These are phyloP conservation scores for Fusarium sp. DNA, from an alignment of 2,329 filamentous ascomycete genomes.

Conservation along the genomic window DNA sequence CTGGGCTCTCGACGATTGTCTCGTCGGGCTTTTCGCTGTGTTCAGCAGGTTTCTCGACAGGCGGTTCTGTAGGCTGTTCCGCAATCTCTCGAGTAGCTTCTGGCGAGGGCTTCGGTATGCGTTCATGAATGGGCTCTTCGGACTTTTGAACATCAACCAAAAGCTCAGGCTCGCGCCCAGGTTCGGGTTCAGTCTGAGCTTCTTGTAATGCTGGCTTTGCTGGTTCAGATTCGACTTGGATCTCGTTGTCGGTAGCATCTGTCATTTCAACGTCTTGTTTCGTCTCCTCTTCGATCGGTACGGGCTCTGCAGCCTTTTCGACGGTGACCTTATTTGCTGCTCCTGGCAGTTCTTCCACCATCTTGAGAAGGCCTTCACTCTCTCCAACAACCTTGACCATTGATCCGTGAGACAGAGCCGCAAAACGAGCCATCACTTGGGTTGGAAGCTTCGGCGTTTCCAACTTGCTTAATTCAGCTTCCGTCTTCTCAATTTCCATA, in stretches of 20 bases:
- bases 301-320: constrained; percentile 13
- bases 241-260: constrained; percentile 34
- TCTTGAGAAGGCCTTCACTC: constrained; percentile 57
- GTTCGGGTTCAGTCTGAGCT: neutral
- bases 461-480: constrained; percentile 63
- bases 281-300: constrained; percentile 7
- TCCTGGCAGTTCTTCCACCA: constrained; percentile 59
- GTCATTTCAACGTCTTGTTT: constrained; percentile 39
- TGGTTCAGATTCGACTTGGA: neutral
- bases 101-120: neutral
- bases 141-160: constrained; percentile 12
- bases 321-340: constrained; percentile 20
- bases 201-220: constrained; percentile 7
- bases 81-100: constrained; percentile 11
- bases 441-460: constrained; percentile 57
- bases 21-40: constrained; percentile 4
- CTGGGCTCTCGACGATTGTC: neutral
- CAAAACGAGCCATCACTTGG: constrained; percentile 62
- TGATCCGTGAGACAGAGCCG: constrained; percentile 62
- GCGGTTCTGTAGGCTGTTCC: neutral
- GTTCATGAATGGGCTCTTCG: constrained; percentile 15
- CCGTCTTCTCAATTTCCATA: constrained; percentile 65
- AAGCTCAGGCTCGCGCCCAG: constrained; percentile 4
- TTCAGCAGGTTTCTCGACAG: neutral
- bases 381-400: constrained; percentile 63